These are phyloP conservation scores for Aspergillus terreus DNA, from an alignment of 2,329 filamentous ascomycete species.

Conservation along the genomic window DNA sequence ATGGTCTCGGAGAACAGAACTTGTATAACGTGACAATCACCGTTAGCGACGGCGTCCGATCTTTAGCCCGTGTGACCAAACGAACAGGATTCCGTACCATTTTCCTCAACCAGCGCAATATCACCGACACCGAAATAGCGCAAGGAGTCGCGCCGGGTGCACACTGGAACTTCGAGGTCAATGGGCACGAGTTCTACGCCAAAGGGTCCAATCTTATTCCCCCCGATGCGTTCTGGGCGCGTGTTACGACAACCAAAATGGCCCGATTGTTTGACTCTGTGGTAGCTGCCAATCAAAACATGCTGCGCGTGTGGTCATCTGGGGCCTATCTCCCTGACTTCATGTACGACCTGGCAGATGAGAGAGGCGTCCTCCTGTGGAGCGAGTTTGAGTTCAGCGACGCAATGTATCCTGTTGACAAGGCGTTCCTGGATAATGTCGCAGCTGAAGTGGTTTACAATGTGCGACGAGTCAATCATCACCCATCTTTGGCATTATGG, in stretches of 20 bases:
- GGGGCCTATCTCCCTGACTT: conserved; percentile 60
- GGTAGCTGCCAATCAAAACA: conserved; percentile 59
- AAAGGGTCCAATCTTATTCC: conserved; percentile 64
- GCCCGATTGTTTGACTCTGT: conserved; percentile 52
- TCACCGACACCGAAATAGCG: conserved; percentile 52
- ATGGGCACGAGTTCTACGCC: conserved; percentile 61
- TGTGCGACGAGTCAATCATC: conserved; percentile 59
- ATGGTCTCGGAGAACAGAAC: conserved; percentile 53
- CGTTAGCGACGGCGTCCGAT: conserved; percentile 34
- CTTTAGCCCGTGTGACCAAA: conserved; percentile 48
- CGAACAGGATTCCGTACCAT: conserved; percentile 61
- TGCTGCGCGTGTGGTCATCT: conserved; percentile 61
- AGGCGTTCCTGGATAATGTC: conserved; percentile 54
- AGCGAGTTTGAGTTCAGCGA: conserved; percentile 62
- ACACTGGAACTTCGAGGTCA: conserved; percentile 65
- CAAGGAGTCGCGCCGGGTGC: conserved; percentile 55
- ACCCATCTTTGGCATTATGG: conserved; percentile 55
- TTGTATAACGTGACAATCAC: conserved; percentile 55
- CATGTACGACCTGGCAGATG: conserved; percentile 61
- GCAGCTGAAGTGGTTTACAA: conserved; percentile 57
- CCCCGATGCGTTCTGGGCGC: conserved; percentile 60
- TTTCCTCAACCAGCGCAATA: conserved; percentile 53
- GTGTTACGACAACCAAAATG: conserved; percentile 54
- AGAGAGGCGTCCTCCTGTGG: conserved; percentile 59
- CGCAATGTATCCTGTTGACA: conserved; percentile 55